Base-by-base conservation (phyloP, 1,284 basidiomycete species). In the Vanrija pseudolonga region DNA sequence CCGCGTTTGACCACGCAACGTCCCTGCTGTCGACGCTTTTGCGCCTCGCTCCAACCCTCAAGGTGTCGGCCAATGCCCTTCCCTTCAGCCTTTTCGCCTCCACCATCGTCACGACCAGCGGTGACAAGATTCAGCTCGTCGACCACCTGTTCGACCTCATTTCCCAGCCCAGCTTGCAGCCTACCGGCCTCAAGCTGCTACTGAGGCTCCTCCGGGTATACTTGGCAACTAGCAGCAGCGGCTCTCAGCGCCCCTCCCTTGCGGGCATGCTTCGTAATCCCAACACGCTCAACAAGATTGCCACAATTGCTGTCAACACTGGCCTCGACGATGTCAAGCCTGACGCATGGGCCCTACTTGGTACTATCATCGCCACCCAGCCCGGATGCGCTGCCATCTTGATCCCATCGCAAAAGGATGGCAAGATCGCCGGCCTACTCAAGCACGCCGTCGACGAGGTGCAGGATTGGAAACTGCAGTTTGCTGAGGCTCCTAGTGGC, bases 351-450 rank as follows among this genome's bases (percentile, higher is more conserved):
- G 83, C 82, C 55, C 87, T 96, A 64, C 84, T 95, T 23, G 80
- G 87, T 0, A 80, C 89, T 14, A 86, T 90, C 3, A 84, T 93
- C 19, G 85, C 90, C 59, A 87, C 85, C 53, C 91, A 95, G 67
- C 91, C 93, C 1, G 90, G 92, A 0, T 80, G 96, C 6, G 90
- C 90, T 0, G 83, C 84, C 43, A 80, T 96, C 17, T 86, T 95
- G 91, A 49, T 84, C 84, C 0, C 92, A 85, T 2, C 82, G 82
- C 71, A 69, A 15, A 59, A 67, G 39, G 48, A 45, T 14, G 58
- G 83, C 1, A 74, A 89, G 6, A 28, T 54, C 17, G 24, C 19
- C 2, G 55, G 55, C 3, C 49, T 51, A 9, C 60, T 80, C 39
- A 69, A 70, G 48, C 65, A 72, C 20, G 90, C 89, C 0, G 78